phyloP scores from a whole-genome alignment of 768 basidiomycete genomes.

The Lentinula aciculospora region DNA sequence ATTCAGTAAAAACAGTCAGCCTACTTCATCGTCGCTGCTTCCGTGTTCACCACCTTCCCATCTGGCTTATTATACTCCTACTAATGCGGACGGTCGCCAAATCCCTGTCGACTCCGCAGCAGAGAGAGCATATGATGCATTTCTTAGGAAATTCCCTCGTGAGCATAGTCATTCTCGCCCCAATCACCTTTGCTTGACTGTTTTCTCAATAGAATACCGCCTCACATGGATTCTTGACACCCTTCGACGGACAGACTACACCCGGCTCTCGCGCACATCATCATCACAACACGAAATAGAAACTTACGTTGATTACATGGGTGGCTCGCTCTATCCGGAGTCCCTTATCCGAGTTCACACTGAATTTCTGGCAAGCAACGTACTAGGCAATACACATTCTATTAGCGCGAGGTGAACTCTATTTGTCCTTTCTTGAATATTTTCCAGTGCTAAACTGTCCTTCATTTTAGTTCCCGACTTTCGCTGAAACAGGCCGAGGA shows the following conservation, averaged over 20 bases:
- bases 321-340: slow-evolving; percentile 75
- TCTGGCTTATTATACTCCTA: slow-evolving; percentile 21
- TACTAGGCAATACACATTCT: slow-evolving; percentile 84
- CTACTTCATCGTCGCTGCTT: slow-evolving; percentile 29
- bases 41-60: slow-evolving; percentile 25
- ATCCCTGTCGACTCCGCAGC: slow-evolving; percentile 15
- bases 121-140: slow-evolving; percentile 39
- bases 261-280: slow-evolving; percentile 40
- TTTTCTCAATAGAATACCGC: slow-evolving; percentile 42
- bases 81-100: slow-evolving; percentile 23
- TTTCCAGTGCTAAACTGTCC: slow-evolving; percentile 2
- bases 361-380: slow-evolving; percentile 56
- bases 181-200: not conserved
- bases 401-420: slow-evolving; percentile 65
- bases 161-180: slow-evolving; percentile 16
- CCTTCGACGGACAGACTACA: slow-evolving; percentile 58
- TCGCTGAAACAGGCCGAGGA: slow-evolving; percentile 62
- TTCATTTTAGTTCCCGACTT: slow-evolving; percentile 51
- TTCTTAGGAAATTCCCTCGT: slow-evolving; percentile 28
- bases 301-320: slow-evolving; percentile 86
- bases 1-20: slow-evolving; percentile 3
- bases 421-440: slow-evolving; percentile 6
- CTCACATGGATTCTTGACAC: slow-evolving; percentile 68
- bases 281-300: slow-evolving; percentile 36
- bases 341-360: slow-evolving; percentile 68